Conservation (phyloP, 441 rosid genomes). For the Hypseocharis bilobata region DNA sequence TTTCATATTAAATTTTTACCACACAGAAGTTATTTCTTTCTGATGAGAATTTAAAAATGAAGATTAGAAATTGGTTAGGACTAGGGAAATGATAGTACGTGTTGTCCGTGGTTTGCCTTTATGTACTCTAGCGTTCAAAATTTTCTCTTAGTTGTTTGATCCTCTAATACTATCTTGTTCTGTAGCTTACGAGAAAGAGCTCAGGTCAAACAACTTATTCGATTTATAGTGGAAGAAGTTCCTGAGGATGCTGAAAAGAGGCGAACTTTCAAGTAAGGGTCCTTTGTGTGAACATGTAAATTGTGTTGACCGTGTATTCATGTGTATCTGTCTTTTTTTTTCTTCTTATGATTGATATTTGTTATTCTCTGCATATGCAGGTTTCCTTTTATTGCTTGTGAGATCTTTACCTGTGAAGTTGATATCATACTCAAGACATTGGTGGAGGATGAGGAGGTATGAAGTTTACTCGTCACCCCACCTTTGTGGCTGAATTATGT, state of each 20-base stretch:
- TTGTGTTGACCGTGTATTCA: slow-evolving; percentile 9
- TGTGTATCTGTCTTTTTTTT: slow-evolving; percentile 2
- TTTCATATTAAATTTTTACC: neutral
- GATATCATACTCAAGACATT: slow-evolving; percentile 63
- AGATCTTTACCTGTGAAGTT: slow-evolving; percentile 70
- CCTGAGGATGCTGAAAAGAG: slow-evolving; percentile 50
- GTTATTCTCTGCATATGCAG: slow-evolving; percentile 25
- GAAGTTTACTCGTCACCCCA: neutral
- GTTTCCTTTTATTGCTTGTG: slow-evolving; percentile 59
- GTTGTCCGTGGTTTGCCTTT: neutral
- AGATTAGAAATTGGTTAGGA: neutral
- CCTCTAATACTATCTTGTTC: slow-evolving; percentile 10
- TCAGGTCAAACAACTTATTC: slow-evolving; percentile 60
- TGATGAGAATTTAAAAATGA: neutral
- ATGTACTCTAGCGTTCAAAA: neutral
- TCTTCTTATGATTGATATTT: no score
- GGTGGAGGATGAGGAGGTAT: slow-evolving; percentile 44
- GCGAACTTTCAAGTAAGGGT: slow-evolving; percentile 49
- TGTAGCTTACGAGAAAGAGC: slow-evolving; percentile 55
- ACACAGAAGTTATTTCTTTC: neutral
- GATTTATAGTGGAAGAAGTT: slow-evolving; percentile 54
- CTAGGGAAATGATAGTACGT: no score
- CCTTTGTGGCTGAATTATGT: slow-evolving; percentile 1
- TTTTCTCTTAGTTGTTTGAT: neutral
- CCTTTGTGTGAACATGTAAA: slow-evolving; percentile 16